Percentiles rank a stretch among this genome's conserved stretches.
Evolutionary conservation across 2,329 filamentous ascomycete genomes (phyloP).

Genomic region (Alternaria gansuensis): DNA sequence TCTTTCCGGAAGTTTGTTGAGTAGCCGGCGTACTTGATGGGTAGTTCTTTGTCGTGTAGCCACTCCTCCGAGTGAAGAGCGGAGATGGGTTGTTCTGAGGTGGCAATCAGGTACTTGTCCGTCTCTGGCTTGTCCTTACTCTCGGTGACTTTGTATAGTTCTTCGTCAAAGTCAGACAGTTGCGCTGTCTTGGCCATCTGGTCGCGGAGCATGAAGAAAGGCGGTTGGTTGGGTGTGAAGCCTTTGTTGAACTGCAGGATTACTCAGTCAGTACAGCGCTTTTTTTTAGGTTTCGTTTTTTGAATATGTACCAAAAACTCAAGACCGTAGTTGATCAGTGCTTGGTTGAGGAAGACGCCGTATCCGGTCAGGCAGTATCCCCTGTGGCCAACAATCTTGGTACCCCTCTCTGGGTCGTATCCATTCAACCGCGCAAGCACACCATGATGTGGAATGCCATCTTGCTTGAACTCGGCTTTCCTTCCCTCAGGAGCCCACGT

Average conservation of each 20-base stretch:
- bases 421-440: constrained; percentile 87
- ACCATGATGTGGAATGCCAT: constrained; percentile 90
- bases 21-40: constrained; percentile 88
- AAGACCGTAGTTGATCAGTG: constrained; percentile 87
- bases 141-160: constrained; percentile 92
- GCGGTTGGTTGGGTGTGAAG: constrained; percentile 74
- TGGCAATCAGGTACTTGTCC: constrained; percentile 80
- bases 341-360: constrained; percentile 90
- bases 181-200: constrained; percentile 99
- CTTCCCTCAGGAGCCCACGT: constrained; percentile 83
- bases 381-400: constrained; percentile 90
- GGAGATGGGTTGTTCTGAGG: constrained; percentile 93
- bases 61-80: constrained; percentile 94
- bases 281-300: background rate
- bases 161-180: constrained; percentile 96
- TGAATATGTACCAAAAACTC: constrained; percentile 10
- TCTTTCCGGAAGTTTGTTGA: constrained; percentile 96
- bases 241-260: constrained; percentile 67
- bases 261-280: background rate
- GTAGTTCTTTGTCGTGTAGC: constrained; percentile 79
- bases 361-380: constrained; percentile 92
- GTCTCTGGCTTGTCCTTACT: constrained; percentile 80
- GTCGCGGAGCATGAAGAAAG: constrained; percentile 81
- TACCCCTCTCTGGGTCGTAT: constrained; percentile 82
- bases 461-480: constrained; percentile 78